These are phyloP conservation scores for Skeletonema menzelii DNA, from an alignment of 108 stramenopile species.

Conservation along the genomic window DNA sequence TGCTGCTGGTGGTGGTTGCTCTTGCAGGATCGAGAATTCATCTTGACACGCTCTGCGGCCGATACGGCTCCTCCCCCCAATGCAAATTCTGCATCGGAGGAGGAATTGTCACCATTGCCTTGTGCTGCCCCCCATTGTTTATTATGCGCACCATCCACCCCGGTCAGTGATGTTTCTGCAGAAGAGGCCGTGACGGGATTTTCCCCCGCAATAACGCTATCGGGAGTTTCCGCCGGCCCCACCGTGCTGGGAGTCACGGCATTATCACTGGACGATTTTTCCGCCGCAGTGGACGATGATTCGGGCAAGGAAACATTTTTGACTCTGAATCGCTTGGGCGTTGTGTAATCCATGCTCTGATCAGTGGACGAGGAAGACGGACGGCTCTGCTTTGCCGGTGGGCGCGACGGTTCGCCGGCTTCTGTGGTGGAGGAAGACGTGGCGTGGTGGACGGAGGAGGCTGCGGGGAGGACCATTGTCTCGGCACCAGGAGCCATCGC, in stretches of 20 bases:
- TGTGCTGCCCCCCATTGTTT: slow-evolving; percentile 12
- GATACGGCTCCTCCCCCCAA: neutral
- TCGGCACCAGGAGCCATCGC: neutral
- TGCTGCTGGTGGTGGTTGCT: neutral
- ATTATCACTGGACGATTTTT: neutral
- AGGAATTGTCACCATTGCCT: neutral
- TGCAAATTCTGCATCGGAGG: neutral
- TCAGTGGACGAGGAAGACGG: neutral
- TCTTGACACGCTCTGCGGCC: neutral
- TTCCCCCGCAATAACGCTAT: neutral
- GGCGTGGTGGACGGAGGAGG: neutral
- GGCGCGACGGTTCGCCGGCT: neutral
- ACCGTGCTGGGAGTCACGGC: slow-evolving; percentile 30
- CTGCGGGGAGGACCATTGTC: neutral
- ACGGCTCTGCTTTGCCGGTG: neutral
- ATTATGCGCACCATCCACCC: neutral
- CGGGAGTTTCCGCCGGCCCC: slow-evolving; percentile 1
- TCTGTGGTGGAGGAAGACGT: neutral
- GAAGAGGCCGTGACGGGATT: neutral
- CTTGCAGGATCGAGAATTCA: neutral
- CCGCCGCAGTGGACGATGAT: neutral
- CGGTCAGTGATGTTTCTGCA: neutral
- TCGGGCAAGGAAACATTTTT: neutral
- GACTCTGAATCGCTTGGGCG: slow-evolving; percentile 18
- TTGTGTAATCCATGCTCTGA: slow-evolving; percentile 14